A percentile compares a stretch with the other conserved stretches of the same genome.
phyloP scores from a whole-genome alignment of 352 stramenopile species.

The Plasmopara halstedii region DNA sequence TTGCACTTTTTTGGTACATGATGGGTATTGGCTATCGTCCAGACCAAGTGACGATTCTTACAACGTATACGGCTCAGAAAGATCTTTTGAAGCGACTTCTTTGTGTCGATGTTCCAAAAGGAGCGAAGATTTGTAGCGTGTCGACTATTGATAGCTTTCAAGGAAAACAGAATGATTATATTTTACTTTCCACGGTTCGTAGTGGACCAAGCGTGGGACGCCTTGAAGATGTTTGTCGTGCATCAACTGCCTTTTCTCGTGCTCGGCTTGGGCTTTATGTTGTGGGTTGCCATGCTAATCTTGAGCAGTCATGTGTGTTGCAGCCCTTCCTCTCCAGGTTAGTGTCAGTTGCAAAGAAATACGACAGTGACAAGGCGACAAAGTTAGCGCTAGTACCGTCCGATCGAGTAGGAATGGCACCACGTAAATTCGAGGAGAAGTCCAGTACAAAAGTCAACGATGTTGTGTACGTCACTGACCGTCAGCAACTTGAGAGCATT shows the following conservation, averaged over 20 bases:
- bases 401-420: constrained; percentile 19
- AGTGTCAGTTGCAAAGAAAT: constrained; percentile 15
- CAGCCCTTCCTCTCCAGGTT: constrained; percentile 36
- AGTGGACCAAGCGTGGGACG: constrained; percentile 84
- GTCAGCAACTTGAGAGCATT: constrained; percentile 23
- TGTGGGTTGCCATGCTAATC: constrained; percentile 70
- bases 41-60: constrained; percentile 91
- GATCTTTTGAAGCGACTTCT: constrained; percentile 88
- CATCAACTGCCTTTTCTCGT: constrained; percentile 89
- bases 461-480: constrained; percentile 20
- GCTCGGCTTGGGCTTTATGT: constrained; percentile 92
- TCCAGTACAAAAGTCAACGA: constrained; percentile 7
- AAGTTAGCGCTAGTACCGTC: constrained; percentile 28
- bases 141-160: constrained; percentile 95
- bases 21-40: constrained; percentile 87
- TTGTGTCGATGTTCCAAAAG: constrained; percentile 11
- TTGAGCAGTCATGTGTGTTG: constrained; percentile 71
- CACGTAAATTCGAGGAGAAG: constrained; percentile 14
- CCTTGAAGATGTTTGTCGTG: constrained; percentile 87
- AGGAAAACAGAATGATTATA: constrained; percentile 93
- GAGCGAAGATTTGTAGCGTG: constrained; percentile 32
- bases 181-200: constrained; percentile 92
- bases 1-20: constrained; percentile 92
- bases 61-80: constrained; percentile 94
- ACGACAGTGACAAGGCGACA: constrained; percentile 20